phyloP scores from a whole-genome alignment of 140 eudicot genomes.

The Oenanthe javanica region DNA sequence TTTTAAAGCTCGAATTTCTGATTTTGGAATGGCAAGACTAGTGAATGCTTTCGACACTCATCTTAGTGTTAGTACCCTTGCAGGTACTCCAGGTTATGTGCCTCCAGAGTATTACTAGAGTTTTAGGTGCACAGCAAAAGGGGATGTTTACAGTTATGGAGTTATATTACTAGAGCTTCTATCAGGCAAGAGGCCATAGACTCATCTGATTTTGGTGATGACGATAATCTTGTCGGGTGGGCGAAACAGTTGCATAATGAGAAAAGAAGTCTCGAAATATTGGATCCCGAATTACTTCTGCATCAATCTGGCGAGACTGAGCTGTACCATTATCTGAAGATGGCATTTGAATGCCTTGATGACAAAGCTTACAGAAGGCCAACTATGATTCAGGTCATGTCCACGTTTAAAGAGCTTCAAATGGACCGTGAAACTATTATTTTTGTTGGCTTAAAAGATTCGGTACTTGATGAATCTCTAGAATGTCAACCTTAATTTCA shows the following conservation, averaged over 20 bases:
- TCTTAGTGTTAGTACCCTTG: slow-evolving; percentile 72
- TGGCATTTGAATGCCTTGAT: slow-evolving; percentile 73
- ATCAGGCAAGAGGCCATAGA: slow-evolving; percentile 71
- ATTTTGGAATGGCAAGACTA: slow-evolving; percentile 83
- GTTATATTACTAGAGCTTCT: slow-evolving; percentile 53
- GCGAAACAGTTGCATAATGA: slow-evolving; percentile 62
- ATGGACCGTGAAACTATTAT: slow-evolving; percentile 67
- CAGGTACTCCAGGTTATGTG: slow-evolving; percentile 78
- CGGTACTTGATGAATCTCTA: slow-evolving; percentile 70
- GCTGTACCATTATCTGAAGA: slow-evolving; percentile 50
- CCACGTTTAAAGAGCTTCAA: slow-evolving; percentile 73
- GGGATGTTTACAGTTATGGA: slow-evolving; percentile 35
- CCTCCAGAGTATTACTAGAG: slow-evolving; percentile 86
- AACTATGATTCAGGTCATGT: slow-evolving; percentile 89
- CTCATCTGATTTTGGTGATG: slow-evolving; percentile 61
- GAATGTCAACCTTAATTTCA: slow-evolving; percentile 45
- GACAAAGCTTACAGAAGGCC: slow-evolving; percentile 66
- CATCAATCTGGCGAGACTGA: slow-evolving; percentile 45
- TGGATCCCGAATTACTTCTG: slow-evolving; percentile 51
- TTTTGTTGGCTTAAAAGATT: slow-evolving; percentile 61
- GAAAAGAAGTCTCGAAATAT: slow-evolving; percentile 35
- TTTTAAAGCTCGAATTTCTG: slow-evolving; percentile 69
- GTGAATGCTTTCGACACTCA: slow-evolving; percentile 77
- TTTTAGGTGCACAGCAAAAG: slow-evolving; percentile 79
- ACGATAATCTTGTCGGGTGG: slow-evolving; percentile 87